These are phyloP conservation scores for Trypanosomatidae sp. DNA, from an alignment of 208 protist genomes.

Conservation along the genomic window DNA sequence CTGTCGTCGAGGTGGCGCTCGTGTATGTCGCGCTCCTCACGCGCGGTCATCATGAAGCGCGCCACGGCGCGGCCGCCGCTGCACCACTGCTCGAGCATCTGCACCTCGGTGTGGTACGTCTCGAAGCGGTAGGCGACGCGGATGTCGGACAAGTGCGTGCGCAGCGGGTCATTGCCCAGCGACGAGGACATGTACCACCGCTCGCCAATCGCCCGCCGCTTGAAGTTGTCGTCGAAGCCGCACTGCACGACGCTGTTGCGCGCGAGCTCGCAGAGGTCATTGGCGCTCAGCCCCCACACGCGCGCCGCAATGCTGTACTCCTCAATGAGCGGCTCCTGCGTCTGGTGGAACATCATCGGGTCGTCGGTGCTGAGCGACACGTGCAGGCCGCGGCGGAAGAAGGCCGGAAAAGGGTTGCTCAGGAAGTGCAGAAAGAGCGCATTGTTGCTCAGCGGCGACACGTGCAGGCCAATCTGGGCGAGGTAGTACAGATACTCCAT, in stretches of 20 bases:
- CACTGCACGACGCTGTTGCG: constrained; percentile 85
- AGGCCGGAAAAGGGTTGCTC: constrained; percentile 94
- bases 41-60: constrained; percentile 72
- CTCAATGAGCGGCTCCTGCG: constrained; percentile 89
- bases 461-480: constrained; percentile 95
- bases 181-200: constrained; percentile 84
- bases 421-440: constrained; percentile 96
- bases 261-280: constrained; percentile 90
- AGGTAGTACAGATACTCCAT: constrained; percentile 99
- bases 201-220: constrained; percentile 80
- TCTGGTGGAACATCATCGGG: constrained; percentile 97
- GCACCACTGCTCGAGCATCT: constrained; percentile 57
- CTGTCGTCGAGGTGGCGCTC: constrained; percentile 38
- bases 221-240: constrained; percentile 84
- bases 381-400: constrained; percentile 95
- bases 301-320: constrained; percentile 91
- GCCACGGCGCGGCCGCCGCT: constrained; percentile 31
- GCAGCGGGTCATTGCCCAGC: constrained; percentile 76
- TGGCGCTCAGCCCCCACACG: constrained; percentile 82
- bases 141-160: constrained; percentile 86
- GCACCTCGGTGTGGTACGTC: constrained; percentile 87
- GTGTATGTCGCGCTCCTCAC: constrained; percentile 73
- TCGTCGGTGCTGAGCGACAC: constrained; percentile 97
- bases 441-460: constrained; percentile 99
- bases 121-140: constrained; percentile 89